These are phyloP conservation scores for Beauveria caledonica DNA, from an alignment of 2,329 filamentous ascomycete species.

Conservation along the genomic window DNA sequence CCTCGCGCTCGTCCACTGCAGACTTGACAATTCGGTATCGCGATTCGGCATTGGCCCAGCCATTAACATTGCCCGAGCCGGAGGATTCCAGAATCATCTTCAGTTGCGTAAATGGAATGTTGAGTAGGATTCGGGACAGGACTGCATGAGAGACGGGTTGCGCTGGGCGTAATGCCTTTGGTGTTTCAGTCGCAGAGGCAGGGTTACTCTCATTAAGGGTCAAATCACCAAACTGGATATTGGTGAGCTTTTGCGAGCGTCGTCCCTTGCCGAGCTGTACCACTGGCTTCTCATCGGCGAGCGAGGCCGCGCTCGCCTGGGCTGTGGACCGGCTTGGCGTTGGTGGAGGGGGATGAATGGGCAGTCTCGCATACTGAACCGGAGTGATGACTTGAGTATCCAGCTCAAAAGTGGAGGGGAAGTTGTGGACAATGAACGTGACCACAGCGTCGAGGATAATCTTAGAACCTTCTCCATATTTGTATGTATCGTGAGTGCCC, in stretches of 20 bases:
- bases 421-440: constrained; percentile 51
- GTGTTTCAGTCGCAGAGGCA: constrained; percentile 22
- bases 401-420: constrained; percentile 52
- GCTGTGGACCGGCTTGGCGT: constrained; percentile 7
- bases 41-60: constrained; percentile 39
- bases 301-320: constrained; percentile 12
- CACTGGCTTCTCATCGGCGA: constrained; percentile 29
- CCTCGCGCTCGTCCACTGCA: constrained; percentile 50
- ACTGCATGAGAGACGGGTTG: constrained; percentile 33
- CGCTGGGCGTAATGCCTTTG: constrained; percentile 16
- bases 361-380: constrained; percentile 33
- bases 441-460: constrained; percentile 46
- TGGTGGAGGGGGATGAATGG: constrained; percentile 16
- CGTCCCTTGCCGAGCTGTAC: constrained; percentile 29
- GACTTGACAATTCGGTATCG: constrained; percentile 40
- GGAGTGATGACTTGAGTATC: constrained; percentile 36
- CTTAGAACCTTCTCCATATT: constrained; percentile 43
- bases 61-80: constrained; percentile 42
- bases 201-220: constrained; percentile 27
- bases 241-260: constrained; percentile 46
- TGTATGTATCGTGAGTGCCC: constrained; percentile 37
- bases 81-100: constrained; percentile 56
- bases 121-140: constrained; percentile 60
- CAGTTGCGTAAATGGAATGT: constrained; percentile 59
- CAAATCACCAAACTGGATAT: constrained; percentile 65